phyloP scores from a whole-genome alignment of 2,329 filamentous ascomycete species.

The Neospermospora avenae region DNA sequence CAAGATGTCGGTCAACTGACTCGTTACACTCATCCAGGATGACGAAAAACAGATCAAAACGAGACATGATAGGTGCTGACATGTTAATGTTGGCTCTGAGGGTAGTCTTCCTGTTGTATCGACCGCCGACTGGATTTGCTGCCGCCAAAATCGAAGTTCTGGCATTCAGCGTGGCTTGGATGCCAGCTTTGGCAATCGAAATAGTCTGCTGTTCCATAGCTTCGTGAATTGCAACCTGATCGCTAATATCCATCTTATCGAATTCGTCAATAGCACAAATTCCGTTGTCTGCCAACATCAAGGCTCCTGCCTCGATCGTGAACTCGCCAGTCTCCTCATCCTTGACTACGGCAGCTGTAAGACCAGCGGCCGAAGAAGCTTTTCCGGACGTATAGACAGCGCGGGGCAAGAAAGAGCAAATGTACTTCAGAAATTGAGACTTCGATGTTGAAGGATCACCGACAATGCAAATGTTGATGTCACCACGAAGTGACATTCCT shows the following conservation, averaged over 20 bases:
- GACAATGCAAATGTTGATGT: conserved; percentile 98
- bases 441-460: conserved; percentile 97
- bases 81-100: conserved; percentile 96
- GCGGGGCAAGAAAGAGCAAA: conserved; percentile 93
- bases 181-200: conserved; percentile 96
- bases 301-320: conserved; percentile 94
- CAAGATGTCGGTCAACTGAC: conserved; percentile 81
- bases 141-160: conserved; percentile 93
- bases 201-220: conserved; percentile 99
- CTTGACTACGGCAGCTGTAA: conserved; percentile 95
- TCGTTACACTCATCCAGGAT: conserved; percentile 97
- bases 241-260: conserved; percentile 97
- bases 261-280: conserved; percentile 99
- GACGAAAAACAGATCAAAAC: conserved; percentile 98
- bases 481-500: conserved; percentile 91
- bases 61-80: conserved; percentile 98
- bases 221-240: conserved; percentile 99
- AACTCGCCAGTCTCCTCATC: conserved; percentile 98
- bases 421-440: conserved; percentile 96
- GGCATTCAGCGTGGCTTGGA: conserved; percentile 95
- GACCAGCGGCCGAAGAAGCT: conserved; percentile 92
- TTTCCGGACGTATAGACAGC: conserved; percentile 98
- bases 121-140: conserved; percentile 90
- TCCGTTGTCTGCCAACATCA: conserved; percentile 96
- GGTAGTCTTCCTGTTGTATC: conserved; percentile 96